phyloP scores from a whole-genome alignment of 176 grass and related monocot species.

The Phyllostachys edulis region DNA sequence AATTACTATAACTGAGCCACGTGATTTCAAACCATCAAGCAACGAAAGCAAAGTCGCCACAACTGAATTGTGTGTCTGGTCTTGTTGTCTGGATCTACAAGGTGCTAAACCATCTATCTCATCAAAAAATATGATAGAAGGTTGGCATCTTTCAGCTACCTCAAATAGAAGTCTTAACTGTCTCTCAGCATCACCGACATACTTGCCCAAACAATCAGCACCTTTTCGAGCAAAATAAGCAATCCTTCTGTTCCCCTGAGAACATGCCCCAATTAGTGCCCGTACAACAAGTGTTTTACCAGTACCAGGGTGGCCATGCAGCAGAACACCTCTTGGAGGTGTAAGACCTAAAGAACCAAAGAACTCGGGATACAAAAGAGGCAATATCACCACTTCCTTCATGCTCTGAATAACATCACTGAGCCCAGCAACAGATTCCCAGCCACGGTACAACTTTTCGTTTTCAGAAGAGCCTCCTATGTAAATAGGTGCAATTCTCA shows the following conservation, averaged over 20 bases:
- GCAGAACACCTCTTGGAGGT: conserved; percentile 92
- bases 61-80: conserved; percentile 98
- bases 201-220: conserved; percentile 99
- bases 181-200: conserved; percentile 94
- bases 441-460: conserved; percentile 58
- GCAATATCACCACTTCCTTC: conserved; percentile 96
- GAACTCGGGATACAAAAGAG: conserved; percentile 87
- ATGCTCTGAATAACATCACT: conserved; percentile 83
- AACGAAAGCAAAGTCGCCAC: conserved; percentile 92
- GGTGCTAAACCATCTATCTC: conserved; percentile 97
- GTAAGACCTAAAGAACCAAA: conserved; percentile 74
- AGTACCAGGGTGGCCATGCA: conserved; percentile 94
- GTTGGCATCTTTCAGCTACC: conserved; percentile 94
- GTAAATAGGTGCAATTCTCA: conserved; percentile 87
- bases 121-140: conserved; percentile 99
- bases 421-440: conserved; percentile 98
- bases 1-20: conserved; percentile 95
- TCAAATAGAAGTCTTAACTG: conserved; percentile 97
- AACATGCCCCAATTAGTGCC: conserved; percentile 93
- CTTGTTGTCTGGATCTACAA: conserved; percentile 79
- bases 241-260: conserved; percentile 80
- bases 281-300: conserved; percentile 95
- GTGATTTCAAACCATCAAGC: conserved; percentile 96
- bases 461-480: conserved; percentile 84
- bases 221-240: conserved; percentile 99